These are phyloP conservation scores for Cenchrus purpureus DNA, from an alignment of 176 grass and related monocot species.

Conservation along the genomic window DNA sequence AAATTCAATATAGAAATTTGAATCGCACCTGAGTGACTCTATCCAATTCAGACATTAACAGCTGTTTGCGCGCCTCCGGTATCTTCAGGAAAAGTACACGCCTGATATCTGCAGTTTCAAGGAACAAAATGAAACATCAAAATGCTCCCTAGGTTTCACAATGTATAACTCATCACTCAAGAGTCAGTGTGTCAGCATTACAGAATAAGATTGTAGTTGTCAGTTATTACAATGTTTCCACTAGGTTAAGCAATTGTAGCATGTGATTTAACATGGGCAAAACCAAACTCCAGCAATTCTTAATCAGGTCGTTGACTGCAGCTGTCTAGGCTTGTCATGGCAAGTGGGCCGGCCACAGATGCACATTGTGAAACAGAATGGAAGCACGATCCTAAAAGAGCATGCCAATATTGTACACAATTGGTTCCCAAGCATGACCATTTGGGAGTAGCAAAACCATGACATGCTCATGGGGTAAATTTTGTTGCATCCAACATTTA, in stretches of 20 bases:
- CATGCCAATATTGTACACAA: conserved; percentile 3
- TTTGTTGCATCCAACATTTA: not conserved
- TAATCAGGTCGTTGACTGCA: too few relatives aligned
- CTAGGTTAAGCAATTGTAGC: not conserved
- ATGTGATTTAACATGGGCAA: not conserved
- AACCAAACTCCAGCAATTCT: too few relatives aligned
- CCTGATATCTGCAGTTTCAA: conserved; percentile 79
- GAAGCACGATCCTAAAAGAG: not conserved
- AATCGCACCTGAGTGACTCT: conserved; percentile 88
- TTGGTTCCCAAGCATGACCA: conserved; percentile 4
- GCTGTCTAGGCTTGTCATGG: too few relatives aligned
- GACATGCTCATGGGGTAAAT: conserved; percentile 18
- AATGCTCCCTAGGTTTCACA: not conserved
- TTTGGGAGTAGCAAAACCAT: not conserved
- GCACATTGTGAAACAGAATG: not conserved
- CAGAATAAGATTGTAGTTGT: not conserved
- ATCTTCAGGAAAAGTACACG: conserved; percentile 87
- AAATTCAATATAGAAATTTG: conserved; percentile 19
- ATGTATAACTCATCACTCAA: not conserved
- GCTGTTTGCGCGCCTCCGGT: conserved; percentile 82
- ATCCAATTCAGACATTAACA: conserved; percentile 85
- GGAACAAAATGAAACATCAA: conserved; percentile 18
- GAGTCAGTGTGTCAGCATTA: not conserved
- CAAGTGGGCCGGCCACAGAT: not conserved
- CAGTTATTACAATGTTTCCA: not conserved